Percentiles rank a stretch among this genome's conserved stretches.
Evolutionary conservation across 345 rosid species (phyloP).

Genomic region (Eucalyptus pauciflora): DNA sequence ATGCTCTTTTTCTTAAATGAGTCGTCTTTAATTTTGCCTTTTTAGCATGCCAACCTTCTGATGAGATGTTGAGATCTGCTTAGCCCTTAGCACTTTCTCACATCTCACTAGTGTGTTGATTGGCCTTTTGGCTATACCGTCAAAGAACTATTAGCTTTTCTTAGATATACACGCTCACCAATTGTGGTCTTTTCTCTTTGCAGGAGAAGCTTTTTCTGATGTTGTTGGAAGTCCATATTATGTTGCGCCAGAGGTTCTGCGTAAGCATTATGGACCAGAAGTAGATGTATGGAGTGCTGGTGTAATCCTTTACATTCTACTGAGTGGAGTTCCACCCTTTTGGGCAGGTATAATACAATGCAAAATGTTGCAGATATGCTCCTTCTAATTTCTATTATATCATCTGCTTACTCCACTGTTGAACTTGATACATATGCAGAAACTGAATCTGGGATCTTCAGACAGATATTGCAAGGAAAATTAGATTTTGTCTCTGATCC

Average conservation of each 20-base stretch:
- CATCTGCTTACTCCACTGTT: background rate
- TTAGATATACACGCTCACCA: background rate
- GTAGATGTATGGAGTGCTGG: constrained; percentile 96
- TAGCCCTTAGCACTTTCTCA: background rate
- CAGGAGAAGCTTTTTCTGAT: constrained; percentile 74
- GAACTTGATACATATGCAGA: constrained; percentile 23
- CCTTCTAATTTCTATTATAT: background rate
- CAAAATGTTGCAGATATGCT: background rate
- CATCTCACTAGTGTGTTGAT: background rate
- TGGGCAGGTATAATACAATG: constrained; percentile 59
- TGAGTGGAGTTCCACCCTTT: constrained; percentile 94
- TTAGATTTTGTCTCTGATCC: constrained; percentile 85
- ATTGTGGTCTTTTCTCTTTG: background rate
- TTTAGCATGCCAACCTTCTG: background rate
- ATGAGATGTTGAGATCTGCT: background rate
- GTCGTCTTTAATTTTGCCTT: background rate
- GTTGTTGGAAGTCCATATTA: constrained; percentile 98
- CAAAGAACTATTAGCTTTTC: background rate
- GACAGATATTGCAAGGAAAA: constrained; percentile 78
- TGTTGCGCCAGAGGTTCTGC: constrained; percentile 95
- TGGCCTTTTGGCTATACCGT: background rate
- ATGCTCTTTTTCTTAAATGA: background rate
- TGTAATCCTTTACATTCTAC: constrained; percentile 88
- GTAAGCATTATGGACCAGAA: constrained; percentile 83
- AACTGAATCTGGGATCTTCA: constrained; percentile 94